Evolutionary conservation across 352 stramenopile genomes (phyloP), one percentile per base, ranked within the genome.

Genomic region (Lagenidium giganteum): DNA sequence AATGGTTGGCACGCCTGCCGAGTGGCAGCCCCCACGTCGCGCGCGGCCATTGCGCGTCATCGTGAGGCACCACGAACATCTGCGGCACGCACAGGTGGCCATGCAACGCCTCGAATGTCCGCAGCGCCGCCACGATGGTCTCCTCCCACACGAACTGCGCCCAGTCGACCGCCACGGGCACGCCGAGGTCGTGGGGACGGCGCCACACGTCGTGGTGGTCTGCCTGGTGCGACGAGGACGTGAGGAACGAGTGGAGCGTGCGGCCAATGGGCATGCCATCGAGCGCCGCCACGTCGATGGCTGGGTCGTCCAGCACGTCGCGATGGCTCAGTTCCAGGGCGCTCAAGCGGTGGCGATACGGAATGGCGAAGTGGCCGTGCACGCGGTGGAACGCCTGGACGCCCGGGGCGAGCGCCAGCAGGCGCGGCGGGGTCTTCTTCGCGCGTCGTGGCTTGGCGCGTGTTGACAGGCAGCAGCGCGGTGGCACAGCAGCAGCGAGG

Each of bases 21-120:
- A 83, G 49, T 25, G 42, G 60, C n/a, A 76, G 31, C 0, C 57
- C 63, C 52, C 63, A 74, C 12, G 61, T 67, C 4, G 62, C 6
- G 23, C 47, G 48, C 1, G 67, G 57, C 70, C 70, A 80, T 7
- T 35, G 33, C 13, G 26, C 21, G 0, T 25, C 23, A 38, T 18
- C n/a, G 12, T 9, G 20, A 12, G 52, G 52, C 8, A 54, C 39
- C 3, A 51, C 36, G 32, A 55, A 61, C 9, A 3, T 16, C n/a
- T 43, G 26, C 12, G 52, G 52, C 16, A 55, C 52, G 28, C 51
- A 17, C n/a, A 17, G 27, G 25, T 61, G 20, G 26, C 45, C 33
- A n/a, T 55, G 31, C 14, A 61, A 14, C 3, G 8, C 11, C 13
- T 44, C 21, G 40, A 32, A 61, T 16, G 24, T 40, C 11, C 29